Evolutionary conservation across 306 rosid genomes (phyloP), one percentile per base, ranked within the genome.

Genomic region (Amphicarpaea edgeworthii): DNA sequence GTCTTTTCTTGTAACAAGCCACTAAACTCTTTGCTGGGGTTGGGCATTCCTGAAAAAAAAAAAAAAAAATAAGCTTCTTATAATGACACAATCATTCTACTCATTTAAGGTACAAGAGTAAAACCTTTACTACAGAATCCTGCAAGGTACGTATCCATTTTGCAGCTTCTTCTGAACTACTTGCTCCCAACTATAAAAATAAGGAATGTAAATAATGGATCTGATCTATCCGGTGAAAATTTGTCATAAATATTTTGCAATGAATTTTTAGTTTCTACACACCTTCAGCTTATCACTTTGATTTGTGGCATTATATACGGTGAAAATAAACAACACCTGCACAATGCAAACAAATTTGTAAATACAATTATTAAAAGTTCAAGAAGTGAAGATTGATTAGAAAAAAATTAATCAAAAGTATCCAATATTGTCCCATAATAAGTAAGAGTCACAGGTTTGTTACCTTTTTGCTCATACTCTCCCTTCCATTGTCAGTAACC

Each of bases 121-220:
- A 67, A 88, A 91, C 98, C 98, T 88, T 89, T 79, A 87, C 17
- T 28, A 94, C 92, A 57, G 94, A 83, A 20, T 83, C 94, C 63
- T 91, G 90, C 60, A 91, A 83, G 3, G 93, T 88, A 49, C 76
- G 91, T 41, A 90, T 93, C 97, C 98, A 93, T 79, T 74, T 86
- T 59, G 96, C 98, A 38, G 94, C 93, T 76, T 93, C 98, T 88
- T 93, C 97, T 58, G 98, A 77, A 74, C 97, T 91, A 82, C 87
- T 86, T 71, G 97, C 97, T 68, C 98, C 97, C 77, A 91, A 66
- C 98, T 93, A 69, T 53, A 67, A 61, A 70, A 68, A 68, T 78
- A 61, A 74, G 50, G 20, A 82, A 84, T 54, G 54, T 43, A 49
- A 60, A 57, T 58, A 41, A 55, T 17, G 57, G 17, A 60, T 68